Evolutionary conservation across 176 grass and related monocot genomes (phyloP).

Genomic region (Oryza brachyantha): DNA sequence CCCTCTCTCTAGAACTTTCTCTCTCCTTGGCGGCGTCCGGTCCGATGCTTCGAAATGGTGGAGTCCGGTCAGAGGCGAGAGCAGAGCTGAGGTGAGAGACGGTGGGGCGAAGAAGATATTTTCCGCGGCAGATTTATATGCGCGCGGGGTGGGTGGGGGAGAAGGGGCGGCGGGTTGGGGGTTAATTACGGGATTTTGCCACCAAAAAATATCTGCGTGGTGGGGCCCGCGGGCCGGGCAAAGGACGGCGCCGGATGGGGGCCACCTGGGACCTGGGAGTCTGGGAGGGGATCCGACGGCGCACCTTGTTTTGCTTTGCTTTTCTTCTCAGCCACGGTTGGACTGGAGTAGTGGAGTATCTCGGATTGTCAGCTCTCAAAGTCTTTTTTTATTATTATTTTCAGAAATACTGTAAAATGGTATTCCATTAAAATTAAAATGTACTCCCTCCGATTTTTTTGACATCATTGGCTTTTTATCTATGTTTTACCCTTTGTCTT

Average conservation of each 20-base stretch:
- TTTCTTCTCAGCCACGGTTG: neutral
- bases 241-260: neutral
- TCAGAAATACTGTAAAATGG: too few relatives aligned
- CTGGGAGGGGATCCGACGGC: neutral
- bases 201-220: slow-evolving; percentile 41
- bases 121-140: neutral
- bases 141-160: neutral
- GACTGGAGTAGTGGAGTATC: neutral
- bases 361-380: neutral
- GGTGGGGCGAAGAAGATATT: slow-evolving; percentile 33
- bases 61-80: neutral
- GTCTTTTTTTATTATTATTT: neutral
- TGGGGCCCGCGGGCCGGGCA: neutral
- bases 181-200: slow-evolving; percentile 22
- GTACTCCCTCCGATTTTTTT: too few relatives aligned
- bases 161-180: neutral
- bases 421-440: too few relatives aligned
- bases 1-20: slow-evolving; percentile 26
- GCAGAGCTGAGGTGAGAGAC: neutral
- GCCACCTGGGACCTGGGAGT: neutral
- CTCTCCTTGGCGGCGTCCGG: slow-evolving; percentile 21
- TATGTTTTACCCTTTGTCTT: too few relatives aligned
- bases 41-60: slow-evolving; percentile 6
- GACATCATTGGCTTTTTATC: too few relatives aligned
- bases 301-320: neutral